A percentile compares a stretch with the other conserved stretches of the same genome.
Evolutionary conservation across 257 asterid genomes (phyloP).

Genomic region (Voacanga thouarsii): DNA sequence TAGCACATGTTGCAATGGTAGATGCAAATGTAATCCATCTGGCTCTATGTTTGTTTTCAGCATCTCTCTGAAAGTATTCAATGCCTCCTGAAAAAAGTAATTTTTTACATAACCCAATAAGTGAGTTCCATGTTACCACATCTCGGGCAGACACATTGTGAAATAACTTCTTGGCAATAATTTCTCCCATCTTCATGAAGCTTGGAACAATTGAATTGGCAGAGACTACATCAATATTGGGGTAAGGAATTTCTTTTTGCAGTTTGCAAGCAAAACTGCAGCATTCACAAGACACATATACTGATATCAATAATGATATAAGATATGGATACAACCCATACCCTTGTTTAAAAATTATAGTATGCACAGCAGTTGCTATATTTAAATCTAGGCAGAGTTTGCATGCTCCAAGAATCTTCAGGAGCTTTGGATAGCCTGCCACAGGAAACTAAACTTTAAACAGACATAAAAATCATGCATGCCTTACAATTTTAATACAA

Average conservation of each 20-base stretch:
- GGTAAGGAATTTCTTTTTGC: constrained; percentile 32
- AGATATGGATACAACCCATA: constrained; percentile 37
- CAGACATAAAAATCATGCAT: not conserved
- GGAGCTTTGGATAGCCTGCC: constrained; percentile 45
- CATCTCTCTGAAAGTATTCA: constrained; percentile 56
- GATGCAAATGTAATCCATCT: constrained; percentile 70
- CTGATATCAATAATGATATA: constrained; percentile 39
- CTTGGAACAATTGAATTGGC: constrained; percentile 54
- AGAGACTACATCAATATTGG: constrained; percentile 31
- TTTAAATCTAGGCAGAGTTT: constrained; percentile 33
- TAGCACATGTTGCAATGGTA: constrained; percentile 60
- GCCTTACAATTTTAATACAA: not conserved
- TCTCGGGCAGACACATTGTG: constrained; percentile 43
- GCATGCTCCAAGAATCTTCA: constrained; percentile 52
- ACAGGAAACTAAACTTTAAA: not conserved
- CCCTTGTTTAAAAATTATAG: constrained; percentile 54
- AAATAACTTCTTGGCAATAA: constrained; percentile 54
- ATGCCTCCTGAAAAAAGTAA: constrained; percentile 46
- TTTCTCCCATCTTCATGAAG: constrained; percentile 53
- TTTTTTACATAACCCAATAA: constrained; percentile 60
- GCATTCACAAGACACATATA: constrained; percentile 43
- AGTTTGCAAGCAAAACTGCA: constrained; percentile 42
- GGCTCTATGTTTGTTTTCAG: constrained; percentile 44
- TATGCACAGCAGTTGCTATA: constrained; percentile 41
- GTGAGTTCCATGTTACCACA: constrained; percentile 76